Conservation (phyloP, 306 rosid genomes). For the Oxytropis ochrocephala region DNA sequence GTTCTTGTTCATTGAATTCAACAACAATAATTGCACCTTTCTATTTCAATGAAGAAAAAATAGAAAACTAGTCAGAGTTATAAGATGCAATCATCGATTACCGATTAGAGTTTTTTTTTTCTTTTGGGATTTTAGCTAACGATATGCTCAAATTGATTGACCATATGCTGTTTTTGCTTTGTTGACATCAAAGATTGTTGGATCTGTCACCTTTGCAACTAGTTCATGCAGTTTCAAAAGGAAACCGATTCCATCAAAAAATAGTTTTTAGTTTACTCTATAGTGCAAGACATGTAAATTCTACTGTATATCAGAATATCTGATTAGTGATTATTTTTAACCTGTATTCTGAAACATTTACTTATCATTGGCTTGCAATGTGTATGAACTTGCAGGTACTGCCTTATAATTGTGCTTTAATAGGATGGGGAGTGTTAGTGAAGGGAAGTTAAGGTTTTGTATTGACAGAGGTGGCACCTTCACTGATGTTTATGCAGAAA, state of each 20-base stretch:
- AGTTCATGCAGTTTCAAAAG: background rate
- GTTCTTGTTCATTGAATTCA: background rate
- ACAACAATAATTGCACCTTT: background rate
- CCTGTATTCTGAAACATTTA: background rate
- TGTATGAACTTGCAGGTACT: conserved; percentile 14
- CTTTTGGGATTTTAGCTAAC: background rate
- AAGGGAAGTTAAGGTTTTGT: conserved; percentile 71
- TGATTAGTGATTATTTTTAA: background rate
- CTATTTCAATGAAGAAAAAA: background rate
- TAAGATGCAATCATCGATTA: background rate
- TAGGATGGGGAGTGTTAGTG: conserved; percentile 30
- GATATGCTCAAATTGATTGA: background rate
- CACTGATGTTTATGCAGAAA: conserved; percentile 87
- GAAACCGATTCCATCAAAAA: background rate
- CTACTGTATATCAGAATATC: too few species aligned
- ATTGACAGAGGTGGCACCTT: conserved; percentile 95
- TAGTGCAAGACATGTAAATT: too few species aligned
- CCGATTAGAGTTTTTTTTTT: background rate
- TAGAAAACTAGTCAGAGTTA: background rate
- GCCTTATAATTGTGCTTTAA: background rate
- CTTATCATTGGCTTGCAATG: background rate
- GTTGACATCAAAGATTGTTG: background rate
- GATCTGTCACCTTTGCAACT: background rate
- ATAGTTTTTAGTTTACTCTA: background rate
- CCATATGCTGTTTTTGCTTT: background rate